Base-by-base conservation (phyloP, 805 yeast species). In the Zygotorulaspora danielsina region DNA sequence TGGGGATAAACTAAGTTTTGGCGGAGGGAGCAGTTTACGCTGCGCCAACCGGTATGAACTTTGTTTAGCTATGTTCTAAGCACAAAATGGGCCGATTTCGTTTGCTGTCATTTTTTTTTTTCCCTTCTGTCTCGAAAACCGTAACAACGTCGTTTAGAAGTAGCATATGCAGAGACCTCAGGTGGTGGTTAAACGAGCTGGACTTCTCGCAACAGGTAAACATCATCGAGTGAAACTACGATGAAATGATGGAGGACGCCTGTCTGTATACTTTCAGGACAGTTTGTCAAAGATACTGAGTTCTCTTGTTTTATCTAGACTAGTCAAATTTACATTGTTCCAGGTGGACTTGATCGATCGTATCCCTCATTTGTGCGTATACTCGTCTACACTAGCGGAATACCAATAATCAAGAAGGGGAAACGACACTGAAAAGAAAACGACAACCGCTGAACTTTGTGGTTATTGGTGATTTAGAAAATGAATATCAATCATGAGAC, bases 111-210 rank as follows among this genome's bases (percentile, higher is more conserved):
- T 22, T 17, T 35, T 35, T 27, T 35, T 20, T 33, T 21, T 13
- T 27, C 28, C 22, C n/a, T n/a, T n/a, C n/a, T n/a, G n/a, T 17
- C 13, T 17, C 15, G 20, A 19, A 7, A 15, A 11, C 18, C 18
- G 31, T 15, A 27, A 27, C 31, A 10, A 27, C 18, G 17, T 27
- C 31, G 31, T 27, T 27, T 27, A 27, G 31, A n/a, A 15, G 15
- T 15, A n/a, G 31, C 9, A 12, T n/a, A 27, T 27, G 31, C 31
- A 21, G 19, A 19, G 19, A 17, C 38, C 36, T 39, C 43, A 39
- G 43, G 36, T 39, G 43, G 39, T 39, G 19, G 19, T 21, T 39
- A 39, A 39, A 39, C 43, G 43, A 39, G 39, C 19, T 34, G 36
- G 34, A 33, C 42, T 31, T 25, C 30, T 33, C 31, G 32, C 26